Evolutionary conservation across 257 asterid genomes (phyloP), one percentile per base, ranked within the genome.

Genomic region (Capsicum chinense): DNA sequence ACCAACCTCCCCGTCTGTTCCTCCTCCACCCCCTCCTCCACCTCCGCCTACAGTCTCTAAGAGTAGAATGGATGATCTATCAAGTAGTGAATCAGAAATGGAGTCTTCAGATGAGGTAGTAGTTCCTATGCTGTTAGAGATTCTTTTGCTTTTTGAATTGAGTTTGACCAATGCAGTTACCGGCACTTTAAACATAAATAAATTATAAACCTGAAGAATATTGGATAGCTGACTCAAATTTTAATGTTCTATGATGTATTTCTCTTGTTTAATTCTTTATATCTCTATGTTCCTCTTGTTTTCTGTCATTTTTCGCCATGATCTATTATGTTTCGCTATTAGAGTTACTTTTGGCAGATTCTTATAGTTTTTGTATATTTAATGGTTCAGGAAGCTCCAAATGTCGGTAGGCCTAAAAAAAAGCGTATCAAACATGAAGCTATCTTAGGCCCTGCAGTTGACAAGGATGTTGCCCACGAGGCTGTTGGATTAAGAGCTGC

Each of bases 101-200:
- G 97, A 91, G 92, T 96, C 99, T 79, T 96, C 99, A 70, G 98
- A 94, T 85, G 99, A 94, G 98, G 98, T 95, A 78, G 83, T 83
- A 56, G 71, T 37, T 52, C 44, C 48, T 76, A 76, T 52, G 48
- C 48, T 54, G 48, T 76, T 52, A 52, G 63, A 54, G 14, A 76
- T 52, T 14, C 15, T 14, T 76, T 54, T 26, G 17, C 63, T 15
- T 33, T 15, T 2, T 21, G 62, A 76, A 54, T 26, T 52, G 81
- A 52, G 64, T 52, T 76, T 76, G 64, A 14, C 13, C 7, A 26
- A 21, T 26, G 26, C 48, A 52, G 63, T 54, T 76, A 52, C 48
- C 21, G 63, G 26, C 14, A 52, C 26, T 76, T 76, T 0, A 52
- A 76, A 76, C 26, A 21, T 76, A 3, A 2, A 50, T 76, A 7